A percentile compares a stretch with the other conserved stretches of the same genome.
Conservation (phyloP, 768 basidiomycete species). For the Suillus decipiens region DNA sequence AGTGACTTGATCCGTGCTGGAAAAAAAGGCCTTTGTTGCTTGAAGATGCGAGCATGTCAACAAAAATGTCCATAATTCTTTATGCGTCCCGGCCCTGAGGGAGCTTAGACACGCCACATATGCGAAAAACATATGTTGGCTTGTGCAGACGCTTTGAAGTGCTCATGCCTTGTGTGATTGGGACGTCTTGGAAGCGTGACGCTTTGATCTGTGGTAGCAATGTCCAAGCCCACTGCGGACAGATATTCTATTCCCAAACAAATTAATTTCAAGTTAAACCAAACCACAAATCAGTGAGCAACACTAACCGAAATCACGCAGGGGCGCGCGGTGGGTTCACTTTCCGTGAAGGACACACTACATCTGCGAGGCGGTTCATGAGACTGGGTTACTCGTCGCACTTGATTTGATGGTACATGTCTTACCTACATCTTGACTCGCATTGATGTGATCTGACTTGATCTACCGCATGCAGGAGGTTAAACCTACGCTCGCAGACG, state of each 20-base stretch:
- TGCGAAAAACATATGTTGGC: neutral
- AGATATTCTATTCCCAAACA: neutral
- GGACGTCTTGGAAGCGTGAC: neutral
- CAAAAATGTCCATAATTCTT: too few species aligned
- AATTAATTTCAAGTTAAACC: neutral
- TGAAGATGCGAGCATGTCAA: neutral
- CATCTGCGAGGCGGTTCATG: conserved; percentile 91
- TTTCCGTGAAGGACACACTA: conserved; percentile 93
- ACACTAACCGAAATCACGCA: conserved; percentile 24
- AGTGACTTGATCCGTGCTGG: neutral
- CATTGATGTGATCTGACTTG: too few species aligned
- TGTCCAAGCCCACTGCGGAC: neutral
- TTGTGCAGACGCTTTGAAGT: neutral
- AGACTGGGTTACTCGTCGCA: conserved; percentile 90
- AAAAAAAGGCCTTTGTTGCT: too few species aligned
- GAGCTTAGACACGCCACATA: neutral
- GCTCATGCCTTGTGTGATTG: neutral
- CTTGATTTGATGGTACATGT: conserved; percentile 87
- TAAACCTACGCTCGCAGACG: conserved; percentile 88
- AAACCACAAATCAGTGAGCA: conserved; percentile 13
- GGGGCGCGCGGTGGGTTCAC: conserved; percentile 94
- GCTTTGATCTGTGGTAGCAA: neutral
- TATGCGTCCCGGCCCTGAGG: neutral
- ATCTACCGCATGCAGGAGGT: conserved; percentile 58
- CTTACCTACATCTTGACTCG: too few species aligned